Evolutionary conservation across 2,329 filamentous ascomycete species (phyloP), one percentile per base, ranked within the genome.

Genomic region (Cercospora sp.): DNA sequence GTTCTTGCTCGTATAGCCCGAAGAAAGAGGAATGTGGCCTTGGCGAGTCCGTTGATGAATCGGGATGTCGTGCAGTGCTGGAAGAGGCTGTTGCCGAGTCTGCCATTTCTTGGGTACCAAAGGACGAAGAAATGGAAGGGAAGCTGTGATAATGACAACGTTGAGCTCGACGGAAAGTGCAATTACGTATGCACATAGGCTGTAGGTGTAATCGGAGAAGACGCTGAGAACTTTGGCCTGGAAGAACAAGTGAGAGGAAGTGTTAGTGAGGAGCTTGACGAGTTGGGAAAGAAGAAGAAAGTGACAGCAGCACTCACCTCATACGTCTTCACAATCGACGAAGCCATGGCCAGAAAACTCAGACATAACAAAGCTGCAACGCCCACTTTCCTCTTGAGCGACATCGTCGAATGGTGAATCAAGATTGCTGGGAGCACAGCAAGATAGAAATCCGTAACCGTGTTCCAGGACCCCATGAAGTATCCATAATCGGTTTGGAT

Each of bases 91-190:
- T 67, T 55, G 18, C 53, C 49, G 13, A 63, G 68, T 59, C 13
- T 32, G 43, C 30, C 18, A 37, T 59, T 37, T 51, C 28, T 51
- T 13, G 53, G 59, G 49, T 63, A 49, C 34, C 13, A 43, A 61
- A 2, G 74, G 73, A 13, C 76, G 72, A 1, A 78, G 64, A 3
- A 77, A 66, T 2, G 76, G 76, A 5, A 77, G 70, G 0, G 76
- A 75, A 9, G 76, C 72, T 26, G 73, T 71, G 37, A 77, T 75
- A 43, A 78, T 77, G 59, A 78, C 76, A 26, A 77, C 83, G 66
- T 77, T 77, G 40, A 77, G 70, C 64, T 78, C 76, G 61, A 78
- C 67, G 3, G 72, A 72, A 12, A 77, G 67, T 71, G 74, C 75
- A 43, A 76, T 71, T 1, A 76, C 70, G 57, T 74, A 77, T 3